A percentile compares a stretch with the other conserved stretches of the same genome.
These are phyloP conservation scores for Erythrobasidium hasegawianum DNA, from an alignment of 1,284 basidiomycete species.

Conservation along the genomic window DNA sequence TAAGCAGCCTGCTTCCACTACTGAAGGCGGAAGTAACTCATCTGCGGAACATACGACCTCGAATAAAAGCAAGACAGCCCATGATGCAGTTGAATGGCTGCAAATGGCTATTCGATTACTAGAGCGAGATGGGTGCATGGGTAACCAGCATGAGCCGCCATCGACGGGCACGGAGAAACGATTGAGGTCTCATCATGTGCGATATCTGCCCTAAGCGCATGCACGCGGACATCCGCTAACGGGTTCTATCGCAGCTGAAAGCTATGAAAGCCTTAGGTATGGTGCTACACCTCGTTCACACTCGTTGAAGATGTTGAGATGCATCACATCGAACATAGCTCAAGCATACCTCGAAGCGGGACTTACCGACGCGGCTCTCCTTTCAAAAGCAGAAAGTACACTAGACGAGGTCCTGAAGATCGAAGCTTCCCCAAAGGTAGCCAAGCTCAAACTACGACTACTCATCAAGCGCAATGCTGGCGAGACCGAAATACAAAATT, in stretches of 20 bases:
- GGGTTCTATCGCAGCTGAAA: constrained; percentile 4
- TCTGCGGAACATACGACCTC: not conserved
- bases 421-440: not conserved
- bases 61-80: not conserved
- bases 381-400: not conserved
- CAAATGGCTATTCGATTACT: not conserved
- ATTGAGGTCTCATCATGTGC: no score
- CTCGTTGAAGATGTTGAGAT: no score
- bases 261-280: constrained; percentile 3
- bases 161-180: no score
- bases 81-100: not conserved
- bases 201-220: no score
- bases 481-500: constrained; percentile 1
- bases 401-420: constrained; percentile 16
- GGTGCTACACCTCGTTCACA: no score
- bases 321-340: no score
- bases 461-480: constrained; percentile 4
- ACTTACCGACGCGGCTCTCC: not conserved
- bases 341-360: constrained; percentile 9
- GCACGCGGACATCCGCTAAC: no score
- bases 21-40: not conserved
- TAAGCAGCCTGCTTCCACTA: not conserved
- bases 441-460: not conserved
- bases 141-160: no score
- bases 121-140: not conserved